Percentiles rank a stretch among this genome's conserved stretches.
Evolutionary conservation across 257 asterid genomes (phyloP).

Genomic region (Perilla frutescens): DNA sequence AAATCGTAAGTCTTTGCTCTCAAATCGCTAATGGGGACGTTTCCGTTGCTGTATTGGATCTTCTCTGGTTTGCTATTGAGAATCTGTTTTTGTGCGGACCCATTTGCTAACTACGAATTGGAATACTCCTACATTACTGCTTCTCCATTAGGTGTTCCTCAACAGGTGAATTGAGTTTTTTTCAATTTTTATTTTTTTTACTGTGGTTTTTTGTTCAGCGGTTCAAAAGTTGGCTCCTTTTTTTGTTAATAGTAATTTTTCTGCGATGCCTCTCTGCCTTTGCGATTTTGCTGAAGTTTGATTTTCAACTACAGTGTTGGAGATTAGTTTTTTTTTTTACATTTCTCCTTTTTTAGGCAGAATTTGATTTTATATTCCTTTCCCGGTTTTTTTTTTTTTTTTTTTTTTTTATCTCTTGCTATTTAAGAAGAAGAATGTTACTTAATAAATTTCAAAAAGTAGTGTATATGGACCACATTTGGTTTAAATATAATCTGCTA

Average conservation of each 20-base stretch:
- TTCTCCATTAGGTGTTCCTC: slow-evolving; percentile 96
- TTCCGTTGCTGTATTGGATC: slow-evolving; percentile 34
- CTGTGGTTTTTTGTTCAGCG: too few relatives aligned
- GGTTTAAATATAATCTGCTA: not conserved
- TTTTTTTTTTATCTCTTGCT: not conserved
- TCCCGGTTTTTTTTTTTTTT: too few relatives aligned
- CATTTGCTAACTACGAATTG: slow-evolving; percentile 62
- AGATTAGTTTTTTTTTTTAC: not conserved
- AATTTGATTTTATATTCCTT: not conserved
- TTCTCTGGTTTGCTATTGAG: slow-evolving; percentile 48
- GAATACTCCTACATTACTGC: slow-evolving; percentile 75
- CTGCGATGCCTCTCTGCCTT: not conserved
- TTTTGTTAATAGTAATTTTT: not conserved
- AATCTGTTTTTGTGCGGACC: slow-evolving; percentile 66
- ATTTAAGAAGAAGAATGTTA: not conserved
- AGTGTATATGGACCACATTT: slow-evolving; percentile 5
- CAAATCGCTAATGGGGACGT: slow-evolving; percentile 38
- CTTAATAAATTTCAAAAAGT: not conserved
- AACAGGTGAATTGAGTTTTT: slow-evolving; percentile 58
- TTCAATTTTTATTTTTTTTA: not conserved
- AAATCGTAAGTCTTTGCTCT: not conserved
- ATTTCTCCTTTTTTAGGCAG: not conserved
- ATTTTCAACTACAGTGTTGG: not conserved
- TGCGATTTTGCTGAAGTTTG: slow-evolving; percentile 3
- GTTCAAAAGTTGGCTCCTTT: not conserved